phyloP scores from a whole-genome alignment of 768 basidiomycete genomes.

The Daedalea quercina region DNA sequence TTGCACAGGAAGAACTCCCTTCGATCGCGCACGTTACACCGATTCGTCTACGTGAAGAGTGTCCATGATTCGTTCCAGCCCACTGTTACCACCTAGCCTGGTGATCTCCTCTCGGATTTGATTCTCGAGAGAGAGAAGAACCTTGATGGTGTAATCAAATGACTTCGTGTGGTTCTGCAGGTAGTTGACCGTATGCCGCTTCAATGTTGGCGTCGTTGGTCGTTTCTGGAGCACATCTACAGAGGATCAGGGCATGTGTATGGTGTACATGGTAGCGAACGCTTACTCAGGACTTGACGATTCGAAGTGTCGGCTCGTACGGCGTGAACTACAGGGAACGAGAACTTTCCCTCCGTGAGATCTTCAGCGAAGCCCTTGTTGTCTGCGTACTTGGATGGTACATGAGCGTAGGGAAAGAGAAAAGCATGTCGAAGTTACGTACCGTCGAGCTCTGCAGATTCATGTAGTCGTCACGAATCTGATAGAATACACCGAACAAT shows the following conservation, averaged over 20 bases:
- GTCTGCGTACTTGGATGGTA: slow-evolving; percentile 58
- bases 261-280: background rate
- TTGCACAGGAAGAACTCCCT: too few relatives aligned
- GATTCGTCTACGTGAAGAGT: slow-evolving; percentile 23
- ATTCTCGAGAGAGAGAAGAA: slow-evolving; percentile 56
- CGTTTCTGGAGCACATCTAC: slow-evolving; percentile 87
- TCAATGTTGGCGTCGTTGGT: slow-evolving; percentile 74
- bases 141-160: slow-evolving; percentile 78
- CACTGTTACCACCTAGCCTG: slow-evolving; percentile 70
- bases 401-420: background rate
- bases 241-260: background rate
- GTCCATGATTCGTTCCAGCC: slow-evolving; percentile 52
- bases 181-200: slow-evolving; percentile 60
- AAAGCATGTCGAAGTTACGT: slow-evolving; percentile 7
- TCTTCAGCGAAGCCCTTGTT: slow-evolving; percentile 93
- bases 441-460: slow-evolving; percentile 78
- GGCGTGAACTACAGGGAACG: slow-evolving; percentile 90
- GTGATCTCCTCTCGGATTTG: slow-evolving; percentile 66
- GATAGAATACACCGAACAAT: slow-evolving; percentile 90
- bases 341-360: slow-evolving; percentile 95
- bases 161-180: slow-evolving; percentile 58
- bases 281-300: slow-evolving; percentile 77
- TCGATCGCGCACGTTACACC: too few relatives aligned
- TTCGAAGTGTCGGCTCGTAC: slow-evolving; percentile 74
- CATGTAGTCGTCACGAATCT: slow-evolving; percentile 97